Conservation (phyloP, 495 filamentous ascomycete genomes). For the Hypoxylon crocopeplum region DNA sequence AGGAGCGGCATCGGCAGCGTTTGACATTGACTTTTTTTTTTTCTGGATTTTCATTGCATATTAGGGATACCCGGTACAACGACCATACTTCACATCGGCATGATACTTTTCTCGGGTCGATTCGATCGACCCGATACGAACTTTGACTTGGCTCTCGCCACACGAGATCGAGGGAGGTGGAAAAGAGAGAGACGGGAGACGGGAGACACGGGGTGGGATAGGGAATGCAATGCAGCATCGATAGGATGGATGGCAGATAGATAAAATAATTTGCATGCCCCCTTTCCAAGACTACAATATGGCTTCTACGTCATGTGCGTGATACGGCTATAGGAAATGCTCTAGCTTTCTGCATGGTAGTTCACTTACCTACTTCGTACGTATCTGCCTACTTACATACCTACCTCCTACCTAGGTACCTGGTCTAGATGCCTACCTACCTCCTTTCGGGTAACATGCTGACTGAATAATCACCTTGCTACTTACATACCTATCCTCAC, state of each 20-base stretch:
- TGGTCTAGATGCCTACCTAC: no score
- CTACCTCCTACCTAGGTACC: no score
- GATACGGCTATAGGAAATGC: no score
- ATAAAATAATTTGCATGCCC: no score
- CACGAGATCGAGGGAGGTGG: no score
- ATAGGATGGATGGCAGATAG: constrained; percentile 7
- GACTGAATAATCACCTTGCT: no score
- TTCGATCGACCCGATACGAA: background rate
- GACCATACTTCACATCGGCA: constrained; percentile 12
- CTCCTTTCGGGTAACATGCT: no score
- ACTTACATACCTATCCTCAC: no score
- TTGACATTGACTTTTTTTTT: constrained; percentile 2
- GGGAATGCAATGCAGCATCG: background rate
- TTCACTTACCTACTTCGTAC: background rate
- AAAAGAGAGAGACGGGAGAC: background rate
- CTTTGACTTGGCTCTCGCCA: no score
- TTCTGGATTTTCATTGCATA: constrained; percentile 17
- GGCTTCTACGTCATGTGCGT: no score
- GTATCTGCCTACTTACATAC: background rate
- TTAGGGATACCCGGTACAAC: constrained; percentile 33
- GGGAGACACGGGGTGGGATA: background rate
- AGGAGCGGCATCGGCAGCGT: constrained; percentile 16
- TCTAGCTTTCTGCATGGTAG: no score
- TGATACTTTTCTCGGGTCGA: constrained; percentile 5
- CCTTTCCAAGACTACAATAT: no score